Percentiles rank a stretch among this genome's conserved stretches.
Conservation (phyloP, 257 asterid species). For the Nicotiana knightiana region DNA sequence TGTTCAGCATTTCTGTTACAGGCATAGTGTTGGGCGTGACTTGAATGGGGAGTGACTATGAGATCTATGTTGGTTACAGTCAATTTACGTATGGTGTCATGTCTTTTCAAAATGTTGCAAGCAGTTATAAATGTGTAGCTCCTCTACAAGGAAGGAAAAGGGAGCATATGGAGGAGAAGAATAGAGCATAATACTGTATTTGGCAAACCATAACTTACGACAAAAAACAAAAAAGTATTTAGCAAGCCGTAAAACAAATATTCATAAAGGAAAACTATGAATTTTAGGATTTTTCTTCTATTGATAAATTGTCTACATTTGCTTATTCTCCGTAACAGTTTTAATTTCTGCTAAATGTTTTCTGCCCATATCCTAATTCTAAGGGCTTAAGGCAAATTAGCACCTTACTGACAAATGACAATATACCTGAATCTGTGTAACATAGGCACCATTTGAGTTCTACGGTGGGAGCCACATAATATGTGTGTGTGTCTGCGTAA, state of each 20-base stretch:
- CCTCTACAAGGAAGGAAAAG: neutral
- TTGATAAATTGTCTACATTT: neutral
- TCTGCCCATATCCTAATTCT: neutral
- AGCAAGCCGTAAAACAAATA: neutral
- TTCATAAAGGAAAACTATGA: neutral
- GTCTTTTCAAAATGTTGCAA: neutral
- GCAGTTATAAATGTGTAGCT: neutral
- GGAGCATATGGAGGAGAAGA: neutral
- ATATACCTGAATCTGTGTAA: neutral
- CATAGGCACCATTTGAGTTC: neutral
- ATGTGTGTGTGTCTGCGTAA: too few relatives aligned
- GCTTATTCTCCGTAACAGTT: neutral
- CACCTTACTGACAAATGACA: too few relatives aligned
- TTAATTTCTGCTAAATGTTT: neutral
- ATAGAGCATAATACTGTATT: neutral
- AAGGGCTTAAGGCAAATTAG: neutral
- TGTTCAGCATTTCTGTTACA: neutral
- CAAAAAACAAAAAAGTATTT: neutral
- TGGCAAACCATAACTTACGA: too few relatives aligned
- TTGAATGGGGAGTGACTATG: neutral
- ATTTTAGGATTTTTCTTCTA: neutral
- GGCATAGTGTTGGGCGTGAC: neutral
- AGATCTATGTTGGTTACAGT: neutral
- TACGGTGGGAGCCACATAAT: neutral
- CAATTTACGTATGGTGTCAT: neutral